phyloP scores from a whole-genome alignment of 805 yeast species.

The Dipodascopsis uninucleata region DNA sequence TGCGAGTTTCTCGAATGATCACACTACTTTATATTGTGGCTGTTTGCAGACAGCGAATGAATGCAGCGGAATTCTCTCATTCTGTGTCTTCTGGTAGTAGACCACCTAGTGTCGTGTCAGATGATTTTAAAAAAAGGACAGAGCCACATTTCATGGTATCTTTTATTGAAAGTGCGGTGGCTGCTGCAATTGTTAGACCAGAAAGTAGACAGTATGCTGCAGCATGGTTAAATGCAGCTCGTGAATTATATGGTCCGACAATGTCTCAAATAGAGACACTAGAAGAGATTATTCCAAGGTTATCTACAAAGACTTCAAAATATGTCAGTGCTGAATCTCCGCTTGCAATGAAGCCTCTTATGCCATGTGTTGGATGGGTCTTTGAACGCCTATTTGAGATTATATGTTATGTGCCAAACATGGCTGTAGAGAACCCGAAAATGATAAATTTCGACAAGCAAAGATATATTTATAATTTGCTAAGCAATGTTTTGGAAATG shows the following conservation, averaged over 20 bases:
- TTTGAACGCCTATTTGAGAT: constrained; percentile 73
- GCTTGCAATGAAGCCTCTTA: constrained; percentile 41
- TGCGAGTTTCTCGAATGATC: constrained; percentile 65
- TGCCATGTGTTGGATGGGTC: constrained; percentile 92
- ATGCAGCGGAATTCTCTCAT: constrained; percentile 38
- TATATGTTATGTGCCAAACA: constrained; percentile 73
- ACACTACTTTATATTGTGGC: constrained; percentile 63
- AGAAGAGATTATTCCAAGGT: constrained; percentile 19
- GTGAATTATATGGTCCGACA: constrained; percentile 28
- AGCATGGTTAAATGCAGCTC: constrained; percentile 65
- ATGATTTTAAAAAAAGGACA: constrained; percentile 8
- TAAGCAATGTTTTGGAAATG: constrained; percentile 52
- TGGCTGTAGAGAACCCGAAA: constrained; percentile 58
- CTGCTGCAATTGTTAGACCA: constrained; percentile 72
- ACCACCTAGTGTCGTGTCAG: too few species aligned
- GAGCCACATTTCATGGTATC: constrained; percentile 56
- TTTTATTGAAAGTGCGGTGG: constrained; percentile 74
- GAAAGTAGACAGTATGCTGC: constrained; percentile 67
- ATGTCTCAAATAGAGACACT: constrained; percentile 28
- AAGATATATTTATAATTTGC: constrained; percentile 60
- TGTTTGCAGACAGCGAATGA: constrained; percentile 66
- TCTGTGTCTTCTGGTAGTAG: background rate
- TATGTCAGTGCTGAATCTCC: background rate
- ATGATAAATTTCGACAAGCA: constrained; percentile 83
- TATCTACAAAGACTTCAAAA: constrained; percentile 1